Evolutionary conservation across 805 yeast genomes (phyloP).

Genomic region (Myxozyma monticola): DNA sequence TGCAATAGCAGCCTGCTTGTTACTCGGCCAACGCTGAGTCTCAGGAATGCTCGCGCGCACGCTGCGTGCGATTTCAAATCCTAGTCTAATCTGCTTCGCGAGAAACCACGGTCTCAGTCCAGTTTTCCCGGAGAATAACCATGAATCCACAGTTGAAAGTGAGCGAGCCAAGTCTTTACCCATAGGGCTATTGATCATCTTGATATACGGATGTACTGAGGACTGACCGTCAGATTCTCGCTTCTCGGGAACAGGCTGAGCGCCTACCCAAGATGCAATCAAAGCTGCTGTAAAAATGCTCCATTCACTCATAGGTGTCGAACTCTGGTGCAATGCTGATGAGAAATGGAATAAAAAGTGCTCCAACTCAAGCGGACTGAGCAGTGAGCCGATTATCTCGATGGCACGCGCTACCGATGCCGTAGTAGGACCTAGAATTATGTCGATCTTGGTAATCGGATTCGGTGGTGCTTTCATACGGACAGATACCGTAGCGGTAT

Average conservation of each 20-base stretch:
- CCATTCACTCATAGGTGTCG: slow-evolving; percentile 25
- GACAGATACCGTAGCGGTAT: slow-evolving; percentile 1
- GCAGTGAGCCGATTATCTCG: neutral
- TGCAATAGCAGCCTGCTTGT: slow-evolving; percentile 40
- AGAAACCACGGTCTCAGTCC: neutral
- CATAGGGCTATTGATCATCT: too few relatives aligned
- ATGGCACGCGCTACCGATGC: neutral
- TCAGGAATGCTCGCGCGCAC: neutral
- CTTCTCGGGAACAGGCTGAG: neutral
- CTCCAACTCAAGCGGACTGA: slow-evolving; percentile 10
- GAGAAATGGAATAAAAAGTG: slow-evolving; percentile 9
- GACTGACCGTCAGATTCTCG: too few relatives aligned
- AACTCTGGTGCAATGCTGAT: slow-evolving; percentile 9
- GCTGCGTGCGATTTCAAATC: neutral
- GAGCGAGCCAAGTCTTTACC: too few relatives aligned
- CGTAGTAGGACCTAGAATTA: too few relatives aligned
- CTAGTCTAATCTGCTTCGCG: neutral
- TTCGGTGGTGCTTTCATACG: slow-evolving; percentile 2
- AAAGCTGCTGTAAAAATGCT: slow-evolving; percentile 24
- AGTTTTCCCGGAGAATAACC: too few relatives aligned
- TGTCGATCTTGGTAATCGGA: too few relatives aligned
- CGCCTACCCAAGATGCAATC: slow-evolving; percentile 28
- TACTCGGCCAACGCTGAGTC: neutral
- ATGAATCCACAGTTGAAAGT: too few relatives aligned
- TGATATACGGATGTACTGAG: too few relatives aligned